Base-by-base conservation (phyloP, 495 filamentous ascomycete genomes). In the Aspergillus biplanus region DNA sequence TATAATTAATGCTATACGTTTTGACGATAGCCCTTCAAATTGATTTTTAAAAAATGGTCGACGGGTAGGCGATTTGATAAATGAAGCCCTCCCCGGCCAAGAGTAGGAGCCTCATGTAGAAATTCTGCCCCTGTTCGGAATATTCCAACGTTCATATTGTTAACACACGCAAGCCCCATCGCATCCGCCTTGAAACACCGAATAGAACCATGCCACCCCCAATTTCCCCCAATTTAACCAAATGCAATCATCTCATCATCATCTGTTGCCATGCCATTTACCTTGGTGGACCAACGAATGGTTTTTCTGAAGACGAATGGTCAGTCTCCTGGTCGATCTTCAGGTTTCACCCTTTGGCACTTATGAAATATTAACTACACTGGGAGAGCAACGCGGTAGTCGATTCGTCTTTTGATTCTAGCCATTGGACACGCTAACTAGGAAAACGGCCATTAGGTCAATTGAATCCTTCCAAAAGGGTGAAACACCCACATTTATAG, bases 191-290 rank as follows among this genome's bases (percentile, higher is more conserved):
- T 27, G 21, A 27, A 27, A 27, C 21, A 27, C 21, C 21, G 21
- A 27, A 27, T 27, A 27, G 21, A 27, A 27, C 21, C 21, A 27
- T 27, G 21, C 21, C 21, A 27, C 21, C 21, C 21, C 21, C 21
- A 27, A 27, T 2, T 27, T 27, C 21, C 1, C 21, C 21, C 21
- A 27, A 27, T 27, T 44, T 44, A 6, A 0, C 39, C 8, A 44
- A 44, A 11, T 44, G 33, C 3, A 69, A 44, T 12, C 75, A 90
- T 66, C 80, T 94, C 0, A 84, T 95, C 5, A 74, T 94, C 49
- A 89, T 94, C 52, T 92, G 90, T 74, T 91, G 92, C 66, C 92
- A 96, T 71, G 90, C 86, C 0, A 91, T 95, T 35, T 95, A 90
- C 80, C 72, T 82, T 16, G 87, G 88, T 48, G 90, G 89, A 0